Evolutionary conservation across 2,329 filamentous ascomycete species (phyloP), one percentile per base, ranked within the genome.

Genomic region (Alternaria sp.): DNA sequence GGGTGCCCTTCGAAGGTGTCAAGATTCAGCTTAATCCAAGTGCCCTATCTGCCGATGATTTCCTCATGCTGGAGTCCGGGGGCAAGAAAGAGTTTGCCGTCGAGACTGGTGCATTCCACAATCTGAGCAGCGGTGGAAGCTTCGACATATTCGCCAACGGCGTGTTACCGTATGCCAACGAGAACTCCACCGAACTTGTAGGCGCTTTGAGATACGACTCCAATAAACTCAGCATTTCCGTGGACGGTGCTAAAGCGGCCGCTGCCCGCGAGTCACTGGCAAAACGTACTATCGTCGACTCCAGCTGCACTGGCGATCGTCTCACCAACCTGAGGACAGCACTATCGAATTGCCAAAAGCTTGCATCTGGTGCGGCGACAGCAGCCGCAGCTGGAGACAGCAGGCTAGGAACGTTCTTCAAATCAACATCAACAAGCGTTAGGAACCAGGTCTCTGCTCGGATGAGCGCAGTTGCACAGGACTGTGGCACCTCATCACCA

Each of bases 381-480:
- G 85, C 84, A 2, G 75, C 75, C 16, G 34, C 48, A 22, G 85
- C 86, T 0, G 73, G 80, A 1, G 26, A 32, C 26, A 85, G 81
- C 0, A 75, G 79, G 66, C 87, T 89, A 67, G 76, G 75, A 36
- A 86, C 88, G 70, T 90, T 88, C 81, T 91, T 90, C 83, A 89
- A 88, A n/a, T 32, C 44, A 7, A 7, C 9, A 32, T 30, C 44
- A 32, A 4, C 6, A 47, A 30, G 26, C 12, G 18, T 30, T n/a
- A 47, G 26, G 20, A 11, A 16, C 18, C 26, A 14, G 44, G 26
- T 47, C 18, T 47, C 44, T 16, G 26, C n/a, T 30, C 26, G 44
- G 5, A 30, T 30, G 26, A 30, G 24, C 26, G 26, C 26, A 47
- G n/a, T 47, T 28, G 44, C 44, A 30, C n/a, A 20, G 11, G 44